Base-by-base conservation (phyloP, 75 land plant genomes). In the Ceratopteris richardii region DNA sequence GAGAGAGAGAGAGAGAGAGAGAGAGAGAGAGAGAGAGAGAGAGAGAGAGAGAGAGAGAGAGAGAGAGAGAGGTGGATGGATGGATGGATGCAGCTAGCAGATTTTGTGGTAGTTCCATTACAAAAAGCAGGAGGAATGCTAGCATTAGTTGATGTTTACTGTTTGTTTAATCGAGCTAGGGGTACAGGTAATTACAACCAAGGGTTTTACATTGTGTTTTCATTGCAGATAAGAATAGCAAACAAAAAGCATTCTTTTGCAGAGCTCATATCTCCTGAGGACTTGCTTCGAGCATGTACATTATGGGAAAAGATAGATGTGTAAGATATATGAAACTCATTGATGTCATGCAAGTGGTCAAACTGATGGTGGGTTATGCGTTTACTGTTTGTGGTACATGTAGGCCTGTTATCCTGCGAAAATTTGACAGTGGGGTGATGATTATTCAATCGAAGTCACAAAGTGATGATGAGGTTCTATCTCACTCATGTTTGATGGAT, bases 181-280 rank as follows among this genome's bases (percentile, higher is more conserved):
- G 98, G 98, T 44, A 93, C 98, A 76, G 98, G 98, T 93, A 50
- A 10, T 11, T 51, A 3, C 36, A 14, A 66, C 23, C 0, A 19
- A 29, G 0, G 24, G 2, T 44, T 14, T 16, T 28, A n/a, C n/a
- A n/a, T n/a, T n/a, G n/a, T 33, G 37, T 9, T 33, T 4, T 33
- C 37, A 3, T 33, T 33, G 37, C 7, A 9, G 9, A 33, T 33
- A 33, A 3, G 37, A 33, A 9, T 33, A 33, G 37, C 37, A n/a
- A n/a, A n/a, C n/a, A n/a, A n/a, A n/a, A n/a, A n/a, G n/a, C n/a
- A n/a, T n/a, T n/a, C n/a, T n/a, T n/a, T 51, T 31, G 12, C 82
- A 93, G 98, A 82, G 63, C 69, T 93, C 56, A 93, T 93, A 20
- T 93, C 98, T n/a, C 98, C 98, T n/a, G 98, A 93, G 57, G 98